These are phyloP conservation scores for Diaporthe nobilis DNA, from an alignment of 2,329 filamentous ascomycete species.

Conservation along the genomic window DNA sequence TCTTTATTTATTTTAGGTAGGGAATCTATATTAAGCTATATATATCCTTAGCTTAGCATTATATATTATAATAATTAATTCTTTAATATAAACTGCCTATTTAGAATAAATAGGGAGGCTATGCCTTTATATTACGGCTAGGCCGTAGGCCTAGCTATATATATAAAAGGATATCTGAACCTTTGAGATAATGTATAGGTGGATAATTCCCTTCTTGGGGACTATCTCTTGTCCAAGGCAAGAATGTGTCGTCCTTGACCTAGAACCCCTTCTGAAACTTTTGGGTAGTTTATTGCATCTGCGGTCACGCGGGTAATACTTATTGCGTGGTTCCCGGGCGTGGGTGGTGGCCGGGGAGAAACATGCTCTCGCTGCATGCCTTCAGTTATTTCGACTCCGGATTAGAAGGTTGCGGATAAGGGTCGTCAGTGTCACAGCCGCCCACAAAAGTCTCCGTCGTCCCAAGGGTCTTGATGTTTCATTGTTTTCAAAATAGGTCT, in stretches of 20 bases:
- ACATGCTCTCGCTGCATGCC: conserved; percentile 12
- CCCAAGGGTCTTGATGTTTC: conserved; percentile 14
- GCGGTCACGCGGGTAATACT: not conserved
- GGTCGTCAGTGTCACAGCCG: not conserved
- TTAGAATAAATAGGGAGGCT: no score
- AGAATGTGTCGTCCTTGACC: not conserved
- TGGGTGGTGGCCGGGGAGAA: not conserved
- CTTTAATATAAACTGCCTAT: no score
- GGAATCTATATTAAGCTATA: no score
- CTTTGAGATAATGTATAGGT: not conserved
- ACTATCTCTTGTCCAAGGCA: not conserved
- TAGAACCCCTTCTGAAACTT: not conserved
- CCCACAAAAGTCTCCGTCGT: not conserved
- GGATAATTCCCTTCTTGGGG: not conserved
- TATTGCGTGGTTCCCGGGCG: conserved; percentile 3
- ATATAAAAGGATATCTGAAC: no score
- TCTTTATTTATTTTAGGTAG: no score
- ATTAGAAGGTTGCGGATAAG: conserved; percentile 12
- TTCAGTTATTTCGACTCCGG: not conserved
- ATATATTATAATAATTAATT: no score
- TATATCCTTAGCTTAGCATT: no score
- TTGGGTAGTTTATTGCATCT: not conserved
- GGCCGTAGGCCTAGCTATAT: no score
- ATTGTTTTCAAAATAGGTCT: conserved; percentile 13
- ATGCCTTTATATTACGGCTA: no score